phyloP scores from a whole-genome alignment of 2,329 filamentous ascomycete species.

The Didymella lethalis region DNA sequence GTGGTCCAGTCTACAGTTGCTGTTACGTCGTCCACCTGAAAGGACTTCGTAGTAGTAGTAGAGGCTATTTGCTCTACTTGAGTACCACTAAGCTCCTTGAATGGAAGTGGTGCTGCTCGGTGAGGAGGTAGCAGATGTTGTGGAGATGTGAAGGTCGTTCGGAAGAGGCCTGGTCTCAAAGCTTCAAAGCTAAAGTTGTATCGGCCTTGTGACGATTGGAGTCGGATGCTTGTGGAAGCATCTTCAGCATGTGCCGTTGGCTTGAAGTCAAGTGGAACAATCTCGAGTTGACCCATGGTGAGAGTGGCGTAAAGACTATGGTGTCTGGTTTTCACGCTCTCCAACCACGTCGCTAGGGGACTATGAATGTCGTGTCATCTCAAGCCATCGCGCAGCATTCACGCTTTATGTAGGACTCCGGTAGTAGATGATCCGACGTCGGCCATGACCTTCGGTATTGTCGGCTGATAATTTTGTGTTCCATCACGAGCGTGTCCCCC shows the following conservation, averaged over 20 bases:
- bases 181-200: conserved; percentile 70
- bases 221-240: conserved; percentile 44
- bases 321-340: neutral
- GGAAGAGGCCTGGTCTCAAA: conserved; percentile 69
- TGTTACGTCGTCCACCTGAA: conserved; percentile 59
- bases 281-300: conserved; percentile 61
- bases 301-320: neutral
- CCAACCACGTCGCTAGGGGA: neutral
- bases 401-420: conserved; percentile 7
- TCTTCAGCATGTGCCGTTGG: conserved; percentile 32
- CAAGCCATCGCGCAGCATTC: neutral
- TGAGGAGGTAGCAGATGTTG: conserved; percentile 71
- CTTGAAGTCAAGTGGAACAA: conserved; percentile 51
- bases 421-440: conserved; percentile 1
- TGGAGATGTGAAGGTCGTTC: conserved; percentile 70
- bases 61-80: conserved; percentile 34
- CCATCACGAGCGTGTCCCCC: neutral
- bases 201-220: conserved; percentile 55
- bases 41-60: conserved; percentile 49
- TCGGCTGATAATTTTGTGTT: conserved; percentile 3
- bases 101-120: conserved; percentile 64
- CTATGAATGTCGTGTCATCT: neutral
- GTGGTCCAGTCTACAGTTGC: conserved; percentile 67
- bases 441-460: conserved; percentile 4
- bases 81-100: conserved; percentile 45